Percentiles rank a stretch among this genome's conserved stretches.
Conservation (phyloP, 768 basidiomycete genomes). For the Dentipellis sp. region DNA sequence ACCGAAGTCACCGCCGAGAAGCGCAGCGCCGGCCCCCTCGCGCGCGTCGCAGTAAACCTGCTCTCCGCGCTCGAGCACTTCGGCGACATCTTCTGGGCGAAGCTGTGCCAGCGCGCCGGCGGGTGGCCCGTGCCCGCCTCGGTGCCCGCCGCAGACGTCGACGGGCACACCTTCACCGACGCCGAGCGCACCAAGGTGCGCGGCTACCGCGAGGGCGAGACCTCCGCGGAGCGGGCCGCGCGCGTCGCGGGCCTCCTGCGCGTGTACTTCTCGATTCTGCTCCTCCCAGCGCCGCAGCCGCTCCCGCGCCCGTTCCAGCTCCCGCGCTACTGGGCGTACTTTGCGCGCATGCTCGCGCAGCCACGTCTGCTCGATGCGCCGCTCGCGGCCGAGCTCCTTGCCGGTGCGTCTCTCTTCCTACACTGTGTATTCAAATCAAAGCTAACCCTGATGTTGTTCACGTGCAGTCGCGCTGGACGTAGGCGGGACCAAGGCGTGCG, state of each 20-base stretch:
- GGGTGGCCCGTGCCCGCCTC: constrained; percentile 76
- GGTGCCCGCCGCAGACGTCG: constrained; percentile 44
- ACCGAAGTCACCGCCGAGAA: constrained; percentile 88
- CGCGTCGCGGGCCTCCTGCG: constrained; percentile 76
- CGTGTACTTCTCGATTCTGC: constrained; percentile 73
- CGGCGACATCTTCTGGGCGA: constrained; percentile 69
- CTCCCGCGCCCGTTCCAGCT: constrained; percentile 48
- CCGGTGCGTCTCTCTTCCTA: constrained; percentile 37
- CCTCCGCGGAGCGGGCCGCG: constrained; percentile 46
- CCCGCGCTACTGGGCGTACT: constrained; percentile 64
- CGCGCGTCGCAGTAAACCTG: constrained; percentile 63
- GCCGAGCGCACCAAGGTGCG: constrained; percentile 37
- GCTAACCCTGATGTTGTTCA: background rate
- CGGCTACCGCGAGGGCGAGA: constrained; percentile 56
- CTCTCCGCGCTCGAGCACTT: constrained; percentile 48
- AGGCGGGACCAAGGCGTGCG: constrained; percentile 48
- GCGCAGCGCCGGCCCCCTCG: constrained; percentile 76
- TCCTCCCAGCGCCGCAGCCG: constrained; percentile 27
- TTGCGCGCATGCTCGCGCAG: constrained; percentile 51
- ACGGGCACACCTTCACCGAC: constrained; percentile 37
- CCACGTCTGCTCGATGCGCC: constrained; percentile 42
- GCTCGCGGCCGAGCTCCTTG: constrained; percentile 59
- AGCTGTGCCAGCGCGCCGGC: constrained; percentile 80
- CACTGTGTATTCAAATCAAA: background rate
- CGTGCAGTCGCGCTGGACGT: constrained; percentile 65